Conservation (phyloP, 495 filamentous ascomycete genomes). For the Hyaloscypha bicolor region DNA sequence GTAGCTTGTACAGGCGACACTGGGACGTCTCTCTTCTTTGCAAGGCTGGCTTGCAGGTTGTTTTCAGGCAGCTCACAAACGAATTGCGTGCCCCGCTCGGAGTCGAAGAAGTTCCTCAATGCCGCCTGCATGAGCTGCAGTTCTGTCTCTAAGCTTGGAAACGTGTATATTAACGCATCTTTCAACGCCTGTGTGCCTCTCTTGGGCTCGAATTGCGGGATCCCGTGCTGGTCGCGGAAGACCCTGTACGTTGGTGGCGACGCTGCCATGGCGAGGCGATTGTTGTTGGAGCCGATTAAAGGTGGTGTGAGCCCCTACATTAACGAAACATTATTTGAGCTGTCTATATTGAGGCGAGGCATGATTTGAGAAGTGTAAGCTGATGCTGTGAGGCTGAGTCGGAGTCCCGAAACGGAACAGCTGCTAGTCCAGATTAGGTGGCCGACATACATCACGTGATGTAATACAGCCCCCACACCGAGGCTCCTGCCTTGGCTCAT, state of each 20-base stretch:
- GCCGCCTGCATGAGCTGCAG: constrained; percentile 27
- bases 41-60: constrained; percentile 22
- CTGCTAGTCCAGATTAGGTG: constrained; percentile 3
- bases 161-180: constrained; percentile 22
- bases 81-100: constrained; percentile 21
- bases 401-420: neutral
- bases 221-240: constrained; percentile 26
- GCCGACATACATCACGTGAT: constrained; percentile 4
- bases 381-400: constrained; percentile 7
- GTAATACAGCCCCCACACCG: neutral
- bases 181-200: constrained; percentile 25
- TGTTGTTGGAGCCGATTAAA: neutral
- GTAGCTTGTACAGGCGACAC: neutral
- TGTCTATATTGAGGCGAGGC: neutral
- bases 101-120: constrained; percentile 24
- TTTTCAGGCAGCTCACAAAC: constrained; percentile 24
- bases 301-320: neutral
- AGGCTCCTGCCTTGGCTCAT: no score
- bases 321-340: neutral
- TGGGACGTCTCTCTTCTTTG: constrained; percentile 14
- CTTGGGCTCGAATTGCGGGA: constrained; percentile 27
- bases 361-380: neutral
- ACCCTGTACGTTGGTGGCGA: constrained; percentile 18
- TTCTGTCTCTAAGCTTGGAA: constrained; percentile 25
- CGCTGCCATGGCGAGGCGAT: constrained; percentile 12